Conservation (phyloP, 331 rosid species). For the Quercus lobata region DNA sequence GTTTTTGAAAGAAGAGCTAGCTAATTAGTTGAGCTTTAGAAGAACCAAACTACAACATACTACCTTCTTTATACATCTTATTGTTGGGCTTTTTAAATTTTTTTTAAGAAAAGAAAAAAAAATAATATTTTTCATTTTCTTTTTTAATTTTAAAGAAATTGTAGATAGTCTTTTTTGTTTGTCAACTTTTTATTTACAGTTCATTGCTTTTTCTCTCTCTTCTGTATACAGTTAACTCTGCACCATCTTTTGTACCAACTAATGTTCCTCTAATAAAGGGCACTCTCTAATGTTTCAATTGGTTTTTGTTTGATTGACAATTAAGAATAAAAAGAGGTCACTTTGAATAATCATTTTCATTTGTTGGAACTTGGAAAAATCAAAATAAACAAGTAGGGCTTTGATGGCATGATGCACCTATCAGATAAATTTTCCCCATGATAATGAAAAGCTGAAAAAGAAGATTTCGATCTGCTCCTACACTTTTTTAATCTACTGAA, state of each 20-base stretch:
- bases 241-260: neutral
- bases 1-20: conserved; percentile 13
- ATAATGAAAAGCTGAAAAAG: conserved; percentile 52
- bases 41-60: conserved; percentile 41
- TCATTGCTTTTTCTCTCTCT: neutral
- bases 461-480: conserved; percentile 27
- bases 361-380: conserved; percentile 24
- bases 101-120: neutral
- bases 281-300: conserved; percentile 13
- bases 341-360: conserved; percentile 7
- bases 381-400: neutral
- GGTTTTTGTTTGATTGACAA: conserved; percentile 5
- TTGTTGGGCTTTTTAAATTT: neutral
- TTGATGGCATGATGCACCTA: conserved; percentile 29
- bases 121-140: neutral
- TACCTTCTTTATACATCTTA: conserved; percentile 70
- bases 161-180: conserved; percentile 32
- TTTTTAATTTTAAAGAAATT: conserved; percentile 22
- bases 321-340: neutral
- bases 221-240: no score
- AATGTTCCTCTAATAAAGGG: conserved; percentile 11
- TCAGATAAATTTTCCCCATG: conserved; percentile 22
- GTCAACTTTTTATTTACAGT: conserved; percentile 32
- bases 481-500: neutral
- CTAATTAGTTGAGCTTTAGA: conserved; percentile 38